Percentiles rank a stretch among this genome's conserved stretches.
Evolutionary conservation across 2,329 filamentous ascomycete species (phyloP).

Genomic region (Cercospora sesami): DNA sequence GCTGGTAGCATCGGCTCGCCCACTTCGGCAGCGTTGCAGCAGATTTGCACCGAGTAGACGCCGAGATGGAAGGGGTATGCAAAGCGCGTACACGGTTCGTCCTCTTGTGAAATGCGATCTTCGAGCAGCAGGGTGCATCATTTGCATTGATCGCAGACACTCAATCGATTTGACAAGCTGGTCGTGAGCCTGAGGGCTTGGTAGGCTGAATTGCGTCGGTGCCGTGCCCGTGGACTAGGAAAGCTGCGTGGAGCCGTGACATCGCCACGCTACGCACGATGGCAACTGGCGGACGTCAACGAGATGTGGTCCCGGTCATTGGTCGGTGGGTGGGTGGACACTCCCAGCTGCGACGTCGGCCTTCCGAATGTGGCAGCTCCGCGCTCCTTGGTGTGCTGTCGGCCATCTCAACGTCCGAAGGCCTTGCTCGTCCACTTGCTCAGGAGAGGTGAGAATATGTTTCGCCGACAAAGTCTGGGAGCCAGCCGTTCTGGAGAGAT

Average conservation of each 20-base stretch:
- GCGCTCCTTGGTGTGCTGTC: neutral
- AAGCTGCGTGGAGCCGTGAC: neutral
- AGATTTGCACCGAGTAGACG: neutral
- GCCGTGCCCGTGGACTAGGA: neutral
- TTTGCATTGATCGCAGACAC: neutral
- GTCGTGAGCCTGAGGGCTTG: neutral
- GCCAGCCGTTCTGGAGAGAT: neutral
- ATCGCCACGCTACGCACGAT: neutral
- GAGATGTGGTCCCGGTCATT: neutral
- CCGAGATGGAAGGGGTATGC: neutral
- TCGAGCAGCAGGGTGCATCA: neutral
- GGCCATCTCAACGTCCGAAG: neutral
- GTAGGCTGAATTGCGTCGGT: neutral
- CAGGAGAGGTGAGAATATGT: neutral
- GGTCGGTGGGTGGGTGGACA: neutral
- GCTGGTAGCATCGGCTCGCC: conserved; percentile 6
- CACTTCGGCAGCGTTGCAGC: conserved; percentile 7
- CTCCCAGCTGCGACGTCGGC: neutral
- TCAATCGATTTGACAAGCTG: neutral
- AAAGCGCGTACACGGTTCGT: neutral
- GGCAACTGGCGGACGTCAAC: neutral
- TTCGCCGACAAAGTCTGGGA: neutral
- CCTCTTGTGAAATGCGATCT: neutral
- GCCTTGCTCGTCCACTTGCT: neutral
- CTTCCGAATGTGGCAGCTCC: neutral